These are phyloP conservation scores for Apostasia shenzhenica DNA, from an alignment of 106 monocot genomes.

Conservation along the genomic window DNA sequence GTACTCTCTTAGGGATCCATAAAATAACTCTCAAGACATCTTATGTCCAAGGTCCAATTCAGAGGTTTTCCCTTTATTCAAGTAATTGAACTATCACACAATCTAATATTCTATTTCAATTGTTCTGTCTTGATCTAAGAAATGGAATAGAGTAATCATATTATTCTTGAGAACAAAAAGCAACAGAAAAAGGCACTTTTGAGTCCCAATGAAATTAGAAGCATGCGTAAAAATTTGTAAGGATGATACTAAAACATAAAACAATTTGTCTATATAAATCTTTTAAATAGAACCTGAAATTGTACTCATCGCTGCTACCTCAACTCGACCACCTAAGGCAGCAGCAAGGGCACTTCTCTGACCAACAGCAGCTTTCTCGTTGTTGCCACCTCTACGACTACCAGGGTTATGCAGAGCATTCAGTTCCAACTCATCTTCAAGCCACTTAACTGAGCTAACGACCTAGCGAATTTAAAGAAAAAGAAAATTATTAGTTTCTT, in stretches of 20 bases:
- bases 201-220: not conserved
- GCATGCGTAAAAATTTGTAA: not conserved
- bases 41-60: no score
- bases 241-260: not conserved
- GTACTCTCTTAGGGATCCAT: no score
- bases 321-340: conserved; percentile 94
- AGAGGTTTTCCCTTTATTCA: no score
- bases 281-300: conserved; percentile 69
- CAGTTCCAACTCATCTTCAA: conserved; percentile 97
- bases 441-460: conserved; percentile 97
- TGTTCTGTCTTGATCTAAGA: no score
- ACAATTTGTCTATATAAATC: not conserved
- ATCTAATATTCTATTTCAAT: no score
- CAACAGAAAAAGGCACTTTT: no score
- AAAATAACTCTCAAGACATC: no score
- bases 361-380: conserved; percentile 74
- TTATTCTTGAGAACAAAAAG: no score
- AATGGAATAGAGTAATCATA: no score
- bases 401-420: conserved; percentile 94
- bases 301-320: conserved; percentile 76
- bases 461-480: conserved; percentile 40
- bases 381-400: conserved; percentile 70
- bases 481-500: not conserved
- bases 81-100: no score
- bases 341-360: conserved; percentile 89